Percentiles rank a stretch among this genome's conserved stretches.
Evolutionary conservation across 2,329 filamentous ascomycete species (phyloP).

Genomic region (Fusarium sp.): DNA sequence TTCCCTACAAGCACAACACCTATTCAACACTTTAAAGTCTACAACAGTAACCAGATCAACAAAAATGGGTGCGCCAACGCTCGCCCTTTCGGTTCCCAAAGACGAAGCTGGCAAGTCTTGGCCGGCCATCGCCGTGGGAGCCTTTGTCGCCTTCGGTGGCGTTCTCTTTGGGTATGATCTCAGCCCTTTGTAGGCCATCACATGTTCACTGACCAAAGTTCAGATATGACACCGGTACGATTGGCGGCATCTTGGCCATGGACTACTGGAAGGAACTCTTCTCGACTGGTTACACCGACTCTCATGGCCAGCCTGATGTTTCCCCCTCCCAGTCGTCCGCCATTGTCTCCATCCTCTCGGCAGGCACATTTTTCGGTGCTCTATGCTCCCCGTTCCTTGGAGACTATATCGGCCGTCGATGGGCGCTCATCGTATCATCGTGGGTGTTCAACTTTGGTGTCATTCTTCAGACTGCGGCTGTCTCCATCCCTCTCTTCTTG

Average conservation of each 20-base stretch:
- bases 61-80: background rate
- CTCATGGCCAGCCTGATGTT: constrained; percentile 46
- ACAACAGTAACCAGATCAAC: background rate
- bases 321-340: constrained; percentile 68
- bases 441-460: constrained; percentile 76
- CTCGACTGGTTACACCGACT: constrained; percentile 39
- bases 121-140: constrained; percentile 68
- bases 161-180: constrained; percentile 15
- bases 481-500: constrained; percentile 72
- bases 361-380: constrained; percentile 81
- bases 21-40: background rate
- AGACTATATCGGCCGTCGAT: constrained; percentile 73
- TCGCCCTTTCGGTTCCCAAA: background rate
- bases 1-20: background rate
- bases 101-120: constrained; percentile 66
- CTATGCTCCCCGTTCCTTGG: constrained; percentile 70
- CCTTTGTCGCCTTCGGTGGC: constrained; percentile 54
- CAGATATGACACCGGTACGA: constrained; percentile 40
- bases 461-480: constrained; percentile 72
- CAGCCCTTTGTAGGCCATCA: background rate
- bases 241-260: constrained; percentile 57
- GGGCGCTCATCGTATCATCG: constrained; percentile 70
- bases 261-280: constrained; percentile 58
- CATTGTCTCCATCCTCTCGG: constrained; percentile 81
- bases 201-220: background rate